Base-by-base conservation (phyloP, 2,329 filamentous ascomycete species). In the Knoxdaviesia proteae region DNA sequence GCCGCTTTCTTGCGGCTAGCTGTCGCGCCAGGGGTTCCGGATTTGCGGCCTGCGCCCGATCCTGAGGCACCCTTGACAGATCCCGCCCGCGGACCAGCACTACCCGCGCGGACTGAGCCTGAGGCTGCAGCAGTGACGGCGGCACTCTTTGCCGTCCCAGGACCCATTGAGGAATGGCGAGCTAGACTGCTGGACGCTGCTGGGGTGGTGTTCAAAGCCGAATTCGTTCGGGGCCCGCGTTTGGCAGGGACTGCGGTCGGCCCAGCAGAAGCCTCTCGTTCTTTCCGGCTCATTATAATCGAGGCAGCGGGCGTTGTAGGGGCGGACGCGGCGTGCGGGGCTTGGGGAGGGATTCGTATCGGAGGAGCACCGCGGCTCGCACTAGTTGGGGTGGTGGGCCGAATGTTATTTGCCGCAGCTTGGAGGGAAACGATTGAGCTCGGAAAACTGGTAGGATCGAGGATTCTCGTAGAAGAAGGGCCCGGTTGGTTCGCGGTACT, bases 131-230 rank as follows among this genome's bases (percentile, higher is more conserved):
- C 54, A 36, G 51, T 50, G 43, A 43, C 47, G 49, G 47, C 49
- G 48, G 39, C 54, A 40, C 46, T 62, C 53, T 77, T 77, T 7
- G 74, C 71, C 3, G 73, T 77, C 32, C 73, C 71, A 0, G 74
- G 74, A 0, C 73, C 74, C 3, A 76, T 61, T 2, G 74, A 78
- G 1, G 74, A 67, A 53, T 78, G 74, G 9, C 74, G 64, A 6
- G 73, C 74, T 7, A 79, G 60, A 1, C 65, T 66, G 51, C 72
- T 77, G 2, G 72, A 73, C 4, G 68, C 63, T 6, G 59, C 56
- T 2, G 70, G 66, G 3, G 64, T 49, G 45, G 56, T 68, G 39
- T 64, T 64, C 3, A 69, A 56, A 31, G 62, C 61, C 38, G 58
- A 62, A 50, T 60, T 69, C 44, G 59, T 58, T 36, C 71, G 63